These are phyloP conservation scores for Dipteronia dyeriana DNA, from an alignment of 345 rosid genomes.

Conservation along the genomic window DNA sequence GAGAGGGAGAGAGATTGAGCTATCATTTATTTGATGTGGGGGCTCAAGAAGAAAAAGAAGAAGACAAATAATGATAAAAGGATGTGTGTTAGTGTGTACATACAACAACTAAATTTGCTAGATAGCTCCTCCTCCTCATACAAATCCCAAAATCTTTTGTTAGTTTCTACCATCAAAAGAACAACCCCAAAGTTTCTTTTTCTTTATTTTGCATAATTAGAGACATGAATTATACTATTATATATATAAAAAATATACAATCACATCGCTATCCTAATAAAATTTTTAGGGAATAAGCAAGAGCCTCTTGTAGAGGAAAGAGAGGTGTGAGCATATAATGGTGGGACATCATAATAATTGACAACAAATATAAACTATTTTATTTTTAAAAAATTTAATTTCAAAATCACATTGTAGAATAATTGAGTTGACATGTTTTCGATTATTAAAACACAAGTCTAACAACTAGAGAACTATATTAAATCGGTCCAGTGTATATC, in stretches of 20 bases:
- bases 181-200: not conserved
- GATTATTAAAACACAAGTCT: no score
- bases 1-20: constrained; percentile 15
- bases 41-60: not conserved
- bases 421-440: no score
- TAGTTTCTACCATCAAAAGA: constrained; percentile 6
- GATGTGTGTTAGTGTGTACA: not conserved
- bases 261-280: constrained; percentile 14
- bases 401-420: no score
- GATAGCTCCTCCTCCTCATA: not conserved
- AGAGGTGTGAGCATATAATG: constrained; percentile 16
- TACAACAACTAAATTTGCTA: constrained; percentile 6
- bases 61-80: constrained; percentile 12
- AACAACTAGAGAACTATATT: no score
- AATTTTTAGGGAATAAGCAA: constrained; percentile 16
- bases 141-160: constrained; percentile 18
- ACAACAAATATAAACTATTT: constrained; percentile 6
- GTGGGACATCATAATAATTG: constrained; percentile 32
- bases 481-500: no score
- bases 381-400: not conserved
- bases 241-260: not conserved
- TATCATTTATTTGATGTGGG: constrained; percentile 17
- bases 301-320: not conserved
- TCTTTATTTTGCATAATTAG: not conserved
- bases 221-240: not conserved